Evolutionary conservation across 2,329 filamentous ascomycete genomes (phyloP), one percentile per base, ranked within the genome.

Genomic region (Calonectria pauciramosa): DNA sequence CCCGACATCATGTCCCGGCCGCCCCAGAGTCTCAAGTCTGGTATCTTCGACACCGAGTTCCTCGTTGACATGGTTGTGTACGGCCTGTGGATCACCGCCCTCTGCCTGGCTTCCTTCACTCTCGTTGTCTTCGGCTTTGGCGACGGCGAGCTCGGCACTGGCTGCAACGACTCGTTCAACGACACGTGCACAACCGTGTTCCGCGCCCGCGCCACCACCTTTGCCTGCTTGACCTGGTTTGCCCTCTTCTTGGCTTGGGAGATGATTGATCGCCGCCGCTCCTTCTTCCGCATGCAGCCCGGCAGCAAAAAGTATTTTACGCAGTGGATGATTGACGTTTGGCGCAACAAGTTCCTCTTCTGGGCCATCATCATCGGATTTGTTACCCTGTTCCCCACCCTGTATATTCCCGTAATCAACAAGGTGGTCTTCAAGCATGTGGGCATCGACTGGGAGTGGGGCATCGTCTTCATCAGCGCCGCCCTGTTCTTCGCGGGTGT

Each of bases 181-280:
- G 79, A 85, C 0, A 82, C 82, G 6, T 94, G 93, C 81, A 88
- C 90, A 44, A 88, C 89, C 0, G 91, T 94, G 6, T 94, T 93
- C 88, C 91, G 92, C 20, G 94, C 93, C 1, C 92, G 93, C 8
- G 92, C 93, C 0, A 94, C 94, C 0, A 93, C 92, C 7, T 95
- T 95, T 81, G 93, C 92, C n/a, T 93, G 90, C 76, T 86, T 95
- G 70, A 95, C 93, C 1, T 95, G 93, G 93, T 93, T 92, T 73
- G 92, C 93, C 0, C 89, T 95, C 26, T 94, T 95, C 86, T 88
- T 94, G 13, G 94, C 93, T 0, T 95, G 94, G 94, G 93, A 95
- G 80, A 93, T 94, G 89, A 87, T 94, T 74, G 89, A 94, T 77
- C 89, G 94, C 86, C 91, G 93, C 28, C 90, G 92, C 60, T 92